Base-by-base conservation (phyloP, 164 flowering plant genomes). In the Dillenia suffruticosa region DNA sequence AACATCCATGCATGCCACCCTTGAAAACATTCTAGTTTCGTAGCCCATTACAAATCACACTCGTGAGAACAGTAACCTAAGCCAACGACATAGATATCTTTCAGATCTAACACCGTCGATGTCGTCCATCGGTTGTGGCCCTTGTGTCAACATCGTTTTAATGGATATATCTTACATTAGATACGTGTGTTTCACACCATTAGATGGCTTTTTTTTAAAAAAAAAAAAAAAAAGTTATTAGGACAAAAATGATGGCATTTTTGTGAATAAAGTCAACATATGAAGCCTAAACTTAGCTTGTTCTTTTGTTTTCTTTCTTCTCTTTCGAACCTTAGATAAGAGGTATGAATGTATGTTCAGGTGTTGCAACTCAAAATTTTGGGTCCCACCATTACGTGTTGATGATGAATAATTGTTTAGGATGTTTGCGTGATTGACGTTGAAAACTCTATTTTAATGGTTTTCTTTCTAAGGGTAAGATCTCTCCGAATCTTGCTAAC, bases 401-500 rank as follows among this genome's bases (percentile, higher is more conserved):
- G 69, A 76, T 72, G 77, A 82, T 72, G 79, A 64, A 69, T 58
- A 48, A 70, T 58, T 66, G 69, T 63, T 63, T 71, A 70, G 75
- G 69, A 74, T 77, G 85, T 85, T 79, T 76, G 91, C 88, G 86
- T 81, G 91, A 83, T 83, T 86, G 87, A 76, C 84, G 86, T 81
- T 77, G 77, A 72, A 68, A 66, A 56, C 47, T 59, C 13, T 43
- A 3, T 69, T 57, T 45, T 50, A 24, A 44, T 45, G 10, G 9
- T 47, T 65, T 66, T 66, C 46, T 67, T 61, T 51, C 50, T 43
- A 24, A 40, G 49, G 47, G 22, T 54, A 67, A 77, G 79, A 84
- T 83, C 88, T 82, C 74, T 54, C 57, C 84, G 77, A 77, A 86
- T 86, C 92, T 86, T 86, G 79, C 84, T 81, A 74, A 83, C 83